These are phyloP conservation scores for Ustilago cynodontis DNA, from an alignment of 1,284 basidiomycete genomes.

Conservation along the genomic window DNA sequence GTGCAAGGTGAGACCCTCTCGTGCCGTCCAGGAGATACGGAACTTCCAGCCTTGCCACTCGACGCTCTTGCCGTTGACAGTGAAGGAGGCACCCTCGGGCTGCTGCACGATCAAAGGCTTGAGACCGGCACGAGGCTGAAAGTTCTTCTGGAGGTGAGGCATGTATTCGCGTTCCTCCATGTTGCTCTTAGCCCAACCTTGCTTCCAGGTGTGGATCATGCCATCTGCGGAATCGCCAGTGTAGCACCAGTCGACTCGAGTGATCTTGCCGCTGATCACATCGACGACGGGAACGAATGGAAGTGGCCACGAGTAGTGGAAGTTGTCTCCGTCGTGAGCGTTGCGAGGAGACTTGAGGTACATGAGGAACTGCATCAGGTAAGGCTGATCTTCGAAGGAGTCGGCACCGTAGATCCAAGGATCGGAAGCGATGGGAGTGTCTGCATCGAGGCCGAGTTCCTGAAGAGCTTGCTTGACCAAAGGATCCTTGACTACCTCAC, in stretches of 20 bases:
- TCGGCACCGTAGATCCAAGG: slow-evolving; percentile 62
- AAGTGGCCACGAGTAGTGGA: slow-evolving; percentile 70
- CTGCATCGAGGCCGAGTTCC: slow-evolving; percentile 42
- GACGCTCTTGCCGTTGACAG: slow-evolving; percentile 46
- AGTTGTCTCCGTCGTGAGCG: slow-evolving; percentile 50
- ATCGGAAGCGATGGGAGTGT: slow-evolving; percentile 46
- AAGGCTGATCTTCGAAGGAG: slow-evolving; percentile 45
- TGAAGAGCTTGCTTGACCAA: slow-evolving; percentile 40
- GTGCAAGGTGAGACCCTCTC: slow-evolving; percentile 70
- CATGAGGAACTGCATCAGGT: slow-evolving; percentile 53
- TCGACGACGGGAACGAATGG: slow-evolving; percentile 69
- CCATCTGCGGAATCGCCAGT: slow-evolving; percentile 61
- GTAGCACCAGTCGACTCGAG: slow-evolving; percentile 60
- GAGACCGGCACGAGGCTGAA: slow-evolving; percentile 31
- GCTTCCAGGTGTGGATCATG: slow-evolving; percentile 55
- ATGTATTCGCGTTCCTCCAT: slow-evolving; percentile 69
- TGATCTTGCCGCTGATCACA: slow-evolving; percentile 57
- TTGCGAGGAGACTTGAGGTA: slow-evolving; percentile 43
- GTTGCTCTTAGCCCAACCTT: slow-evolving; percentile 61
- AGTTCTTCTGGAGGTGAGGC: slow-evolving; percentile 46
- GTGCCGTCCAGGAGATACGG: slow-evolving; percentile 61
- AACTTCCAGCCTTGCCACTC: slow-evolving; percentile 60
- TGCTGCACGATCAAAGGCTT: slow-evolving; percentile 58
- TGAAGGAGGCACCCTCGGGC: slow-evolving; percentile 59
- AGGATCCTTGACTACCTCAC: slow-evolving; percentile 24